Evolutionary conservation across 805 yeast species (phyloP), one percentile per base, ranked within the genome.

Genomic region (Starmerella kuoi): DNA sequence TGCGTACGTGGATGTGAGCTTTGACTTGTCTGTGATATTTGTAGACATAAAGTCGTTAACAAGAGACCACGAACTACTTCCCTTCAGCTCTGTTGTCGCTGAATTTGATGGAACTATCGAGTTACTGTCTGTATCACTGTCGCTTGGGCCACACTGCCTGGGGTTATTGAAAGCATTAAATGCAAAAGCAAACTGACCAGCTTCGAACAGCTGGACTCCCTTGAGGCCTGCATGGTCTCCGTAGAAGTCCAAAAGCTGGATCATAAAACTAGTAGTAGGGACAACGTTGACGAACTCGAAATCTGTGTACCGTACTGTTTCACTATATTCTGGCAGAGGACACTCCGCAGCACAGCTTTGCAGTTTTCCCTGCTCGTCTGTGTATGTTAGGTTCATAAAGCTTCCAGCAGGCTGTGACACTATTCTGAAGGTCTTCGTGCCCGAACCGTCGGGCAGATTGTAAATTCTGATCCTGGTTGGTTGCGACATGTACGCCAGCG

Each of bases 361-460:
- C 3, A 70, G 38, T n/a, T 66, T 61, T 37, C 79, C 75, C 0
- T 56, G 46, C 2, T 94, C 94, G 56, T 88, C 88, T 19, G 81
- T 64, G 55, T 86, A 91, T 0, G 93, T 76, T 49, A 91, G 60
- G 58, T 91, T 91, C 95, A 91, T 82, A 47, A 88, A 88, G 50
- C 96, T 84, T 51, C 77, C 72, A 11, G 86, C 70, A 1, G 96
- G 96, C 41, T 70, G 62, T 0, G 95, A 77, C 31, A 79, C 64
- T 5, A 91, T 64, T 54, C 95, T 70, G 58, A 87, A 91, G 6
- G 69, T 45, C 37, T 77, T 67, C 3, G 65, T 56, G 12, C 77
- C 74, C 23, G 65, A 61, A 28, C 64, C 66, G 8, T 65, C 62
- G 6, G 61, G 56, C 0, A 88, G 74, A 48, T 83, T 76, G 58